These are phyloP conservation scores for Pythium sp. DNA, from an alignment of 352 stramenopile species.

Conservation along the genomic window DNA sequence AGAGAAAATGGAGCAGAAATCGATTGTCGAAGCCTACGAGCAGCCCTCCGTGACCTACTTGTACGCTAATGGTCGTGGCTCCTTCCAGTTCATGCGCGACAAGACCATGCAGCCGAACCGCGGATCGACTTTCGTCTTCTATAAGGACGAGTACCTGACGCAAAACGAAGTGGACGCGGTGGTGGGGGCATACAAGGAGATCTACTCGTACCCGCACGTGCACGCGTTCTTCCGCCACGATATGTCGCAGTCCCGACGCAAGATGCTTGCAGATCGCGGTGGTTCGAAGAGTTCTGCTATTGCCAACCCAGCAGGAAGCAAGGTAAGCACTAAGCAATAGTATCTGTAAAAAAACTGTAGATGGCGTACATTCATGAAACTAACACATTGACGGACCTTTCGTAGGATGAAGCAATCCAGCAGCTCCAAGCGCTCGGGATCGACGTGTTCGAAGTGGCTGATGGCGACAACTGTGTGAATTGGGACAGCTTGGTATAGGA, in stretches of 20 bases:
- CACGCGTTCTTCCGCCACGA: slow-evolving; percentile 72
- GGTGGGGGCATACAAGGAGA: slow-evolving; percentile 82
- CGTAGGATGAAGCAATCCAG: slow-evolving; percentile 76
- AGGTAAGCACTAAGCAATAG: slow-evolving; percentile 23
- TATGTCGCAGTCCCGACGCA: slow-evolving; percentile 55
- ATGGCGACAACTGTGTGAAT: slow-evolving; percentile 58
- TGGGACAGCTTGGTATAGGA: slow-evolving; percentile 76
- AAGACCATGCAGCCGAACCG: slow-evolving; percentile 31
- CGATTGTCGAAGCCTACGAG: slow-evolving; percentile 61
- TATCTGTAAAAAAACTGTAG: too few species aligned
- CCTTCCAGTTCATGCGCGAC: slow-evolving; percentile 79
- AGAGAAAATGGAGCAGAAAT: slow-evolving; percentile 40
- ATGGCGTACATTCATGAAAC: neutral
- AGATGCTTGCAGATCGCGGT: slow-evolving; percentile 36
- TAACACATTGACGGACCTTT: neutral
- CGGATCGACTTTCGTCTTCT: slow-evolving; percentile 72
- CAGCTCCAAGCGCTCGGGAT: slow-evolving; percentile 78
- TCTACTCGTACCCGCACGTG: slow-evolving; percentile 78
- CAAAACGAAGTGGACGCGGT: slow-evolving; percentile 68
- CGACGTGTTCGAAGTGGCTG: slow-evolving; percentile 69
- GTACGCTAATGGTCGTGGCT: slow-evolving; percentile 70
- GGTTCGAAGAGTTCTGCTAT: slow-evolving; percentile 8
- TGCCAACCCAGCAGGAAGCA: slow-evolving; percentile 27
- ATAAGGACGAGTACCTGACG: slow-evolving; percentile 82
- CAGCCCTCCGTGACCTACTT: slow-evolving; percentile 71